Base-by-base conservation (phyloP, 768 basidiomycete genomes). In the Serendipita vermifera region DNA sequence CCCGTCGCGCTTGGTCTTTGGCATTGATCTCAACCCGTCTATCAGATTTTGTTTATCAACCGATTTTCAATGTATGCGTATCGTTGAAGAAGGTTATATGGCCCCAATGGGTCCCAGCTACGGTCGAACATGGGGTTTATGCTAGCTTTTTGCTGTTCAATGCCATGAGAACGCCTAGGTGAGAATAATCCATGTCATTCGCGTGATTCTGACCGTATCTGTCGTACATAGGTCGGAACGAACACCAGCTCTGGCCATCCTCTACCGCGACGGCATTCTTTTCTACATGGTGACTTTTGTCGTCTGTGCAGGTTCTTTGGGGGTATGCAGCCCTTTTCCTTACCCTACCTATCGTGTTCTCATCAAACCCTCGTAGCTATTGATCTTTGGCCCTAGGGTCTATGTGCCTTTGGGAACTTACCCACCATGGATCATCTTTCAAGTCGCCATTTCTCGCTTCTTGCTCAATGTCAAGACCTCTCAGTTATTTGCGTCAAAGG, bases 81-180 rank as follows among this genome's bases (percentile, higher is more conserved):
- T 26, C 15, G 1, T 9, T 22, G 1, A 9, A 51, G n/a, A 20
- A 20, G n/a, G 11, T 26, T 29, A 11, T 51, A 51, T 51, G 46
- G 46, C 24, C 11, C 7, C 46, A 51, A 29, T 51, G 46, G 46
- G 22, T 51, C 31, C 46, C 46, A 1, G 46, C 22, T 20, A 31
- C 27, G 15, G 9, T 51, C 15, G 46, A 51, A n/a, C 46, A 51
- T 26, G 46, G 46, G 20, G n/a, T 51, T 15, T 51, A 51, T 31
- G 24, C 31, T 29, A 5, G 9, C 22, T 51, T 51, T 7, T 31
- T 51, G 46, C 7, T 51, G 22, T 29, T 22, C 46, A 20, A 51
- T 26, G 46, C 46, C 5, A 51, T 51, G 46, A 29, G 22, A 5
- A 51, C 46, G 9, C 46, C 46, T 26, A 20, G 46, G 46, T 51